Percentiles rank a stretch among this genome's conserved stretches.
Evolutionary conservation across 176 grass and related monocot species (phyloP).

Genomic region (Thalia dealbata): DNA sequence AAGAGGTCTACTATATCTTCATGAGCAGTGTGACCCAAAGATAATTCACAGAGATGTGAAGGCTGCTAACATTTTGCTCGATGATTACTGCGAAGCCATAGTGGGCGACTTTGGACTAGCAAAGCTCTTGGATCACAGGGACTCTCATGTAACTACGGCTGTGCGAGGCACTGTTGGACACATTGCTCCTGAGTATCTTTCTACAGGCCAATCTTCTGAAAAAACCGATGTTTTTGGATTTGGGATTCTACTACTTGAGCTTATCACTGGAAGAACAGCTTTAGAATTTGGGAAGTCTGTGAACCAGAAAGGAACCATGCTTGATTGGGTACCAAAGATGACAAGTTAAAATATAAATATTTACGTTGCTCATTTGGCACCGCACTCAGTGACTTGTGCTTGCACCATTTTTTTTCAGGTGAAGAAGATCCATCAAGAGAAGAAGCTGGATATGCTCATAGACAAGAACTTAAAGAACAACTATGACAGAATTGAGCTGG

Average conservation of each 20-base stretch:
- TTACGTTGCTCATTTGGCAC: too few relatives aligned
- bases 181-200: constrained; percentile 92
- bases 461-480: constrained; percentile 47
- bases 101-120: constrained; percentile 90
- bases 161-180: constrained; percentile 87
- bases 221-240: constrained; percentile 96
- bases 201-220: constrained; percentile 88
- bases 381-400: background rate
- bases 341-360: background rate
- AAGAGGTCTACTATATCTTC: constrained; percentile 81
- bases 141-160: constrained; percentile 85
- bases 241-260: constrained; percentile 81
- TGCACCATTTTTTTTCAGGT: constrained; percentile 38
- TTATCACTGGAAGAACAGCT: constrained; percentile 74
- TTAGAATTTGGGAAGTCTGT: constrained; percentile 79
- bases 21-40: constrained; percentile 97
- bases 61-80: constrained; percentile 79
- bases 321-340: constrained; percentile 67
- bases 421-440: constrained; percentile 97
- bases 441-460: constrained; percentile 71
- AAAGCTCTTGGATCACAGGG: constrained; percentile 77
- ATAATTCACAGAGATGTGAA: constrained; percentile 98
- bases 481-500: constrained; percentile 71
- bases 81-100: constrained; percentile 73
- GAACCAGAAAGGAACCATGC: constrained; percentile 94